These are phyloP conservation scores for Cercospora sesami DNA, from an alignment of 2,329 filamentous ascomycete species.

Conservation along the genomic window DNA sequence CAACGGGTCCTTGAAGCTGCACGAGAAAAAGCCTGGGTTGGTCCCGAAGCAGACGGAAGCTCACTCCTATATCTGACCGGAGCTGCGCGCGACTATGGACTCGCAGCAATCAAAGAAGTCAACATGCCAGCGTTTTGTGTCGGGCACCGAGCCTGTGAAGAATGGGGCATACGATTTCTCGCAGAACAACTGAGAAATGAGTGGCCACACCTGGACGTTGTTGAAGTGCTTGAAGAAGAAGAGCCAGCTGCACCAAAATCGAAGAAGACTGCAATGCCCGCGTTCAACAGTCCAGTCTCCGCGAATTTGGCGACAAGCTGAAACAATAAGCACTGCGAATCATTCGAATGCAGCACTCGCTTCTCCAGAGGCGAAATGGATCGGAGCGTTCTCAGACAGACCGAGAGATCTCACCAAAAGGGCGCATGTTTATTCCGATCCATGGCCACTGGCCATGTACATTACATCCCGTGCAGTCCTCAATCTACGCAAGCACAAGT, in stretches of 20 bases:
- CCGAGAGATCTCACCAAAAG: no score
- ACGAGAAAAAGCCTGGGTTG: constrained; percentile 23
- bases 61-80: constrained; percentile 44
- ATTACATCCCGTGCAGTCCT: background rate
- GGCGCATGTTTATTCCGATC: no score
- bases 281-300: background rate
- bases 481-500: constrained; percentile 6
- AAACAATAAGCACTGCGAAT: no score
- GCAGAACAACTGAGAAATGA: constrained; percentile 33
- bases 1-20: constrained; percentile 38
- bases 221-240: constrained; percentile 43
- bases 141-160: constrained; percentile 42
- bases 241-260: background rate
- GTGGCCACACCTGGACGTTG: constrained; percentile 38
- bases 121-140: constrained; percentile 37
- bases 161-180: constrained; percentile 44
- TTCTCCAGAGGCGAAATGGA: no score
- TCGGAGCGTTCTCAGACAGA: no score
- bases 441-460: background rate
- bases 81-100: constrained; percentile 40
- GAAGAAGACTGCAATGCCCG: background rate
- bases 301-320: background rate
- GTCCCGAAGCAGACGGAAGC: constrained; percentile 24
- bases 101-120: constrained; percentile 38
- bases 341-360: no score